Evolutionary conservation across 129 eudicot species (phyloP), one percentile per base, ranked within the genome.

Genomic region (Tanacetum coccineum): DNA sequence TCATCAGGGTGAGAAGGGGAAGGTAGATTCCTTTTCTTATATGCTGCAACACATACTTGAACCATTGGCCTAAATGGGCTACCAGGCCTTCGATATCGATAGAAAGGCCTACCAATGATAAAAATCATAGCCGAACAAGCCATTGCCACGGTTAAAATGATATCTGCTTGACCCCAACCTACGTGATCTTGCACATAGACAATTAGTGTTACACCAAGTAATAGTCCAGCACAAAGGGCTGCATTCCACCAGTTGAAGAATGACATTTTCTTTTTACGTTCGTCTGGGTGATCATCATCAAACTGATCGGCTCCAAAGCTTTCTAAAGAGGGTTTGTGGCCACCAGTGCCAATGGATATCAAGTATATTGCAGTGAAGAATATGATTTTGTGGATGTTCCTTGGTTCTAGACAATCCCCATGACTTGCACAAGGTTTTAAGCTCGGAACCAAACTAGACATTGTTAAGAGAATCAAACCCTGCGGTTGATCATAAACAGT

Each of bases 261-360:
- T 0, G 96, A 85, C 91, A 84, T 76, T 67, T 87, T 92, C 64
- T 85, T 68, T 65, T 42, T 83, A 60, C 91, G 79, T 66, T 92
- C 98, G 9, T 59, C 68, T 0, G 85, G 74, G 75, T 92, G 81
- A 53, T 85, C 80, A 60, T 91, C 98, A 22, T 91, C 98, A 50
- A 87, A 91, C 30, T 91, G 98, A 75, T 92, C 96, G 2, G 96
- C 96, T 62, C 98, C 98, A n/a, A 92, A 92, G 73, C 98, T 88
- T 76, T 88, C 96, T 51, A 92, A 64, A 36, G 87, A 76, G 2
- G 98, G 95, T 71, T 92, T 92, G 78, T 85, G 88, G 40, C 98
- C 98, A 28, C 96, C 98, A 1, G 98, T 92, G 13, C 91, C 96
- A 1, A 86, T 30, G 2, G 98, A 83, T 63, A 88, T 64, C 74